A percentile compares a stretch with the other conserved stretches of the same genome.
phyloP scores from a whole-genome alignment of 2,329 filamentous ascomycete species.

The Bipolaris victoriae region DNA sequence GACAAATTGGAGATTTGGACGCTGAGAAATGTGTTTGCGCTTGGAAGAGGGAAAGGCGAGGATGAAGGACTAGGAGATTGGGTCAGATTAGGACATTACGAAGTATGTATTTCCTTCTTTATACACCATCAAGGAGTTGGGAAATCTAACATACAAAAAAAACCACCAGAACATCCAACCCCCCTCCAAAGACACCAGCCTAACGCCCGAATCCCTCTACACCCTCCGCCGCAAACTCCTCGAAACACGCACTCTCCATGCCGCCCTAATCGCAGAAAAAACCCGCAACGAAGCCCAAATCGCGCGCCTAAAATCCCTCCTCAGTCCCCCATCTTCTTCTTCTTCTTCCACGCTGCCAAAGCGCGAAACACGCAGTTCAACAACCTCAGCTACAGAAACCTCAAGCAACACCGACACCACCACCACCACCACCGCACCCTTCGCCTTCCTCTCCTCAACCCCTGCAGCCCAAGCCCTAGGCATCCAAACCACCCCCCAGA shows the following conservation, averaged over 20 bases:
- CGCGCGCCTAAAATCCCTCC: slow-evolving; percentile 64
- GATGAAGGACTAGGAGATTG: slow-evolving; percentile 65
- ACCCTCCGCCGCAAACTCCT: slow-evolving; percentile 75
- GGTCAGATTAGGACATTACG: slow-evolving; percentile 85
- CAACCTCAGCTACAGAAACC: slow-evolving; percentile 2
- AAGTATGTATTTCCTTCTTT: slow-evolving; percentile 55
- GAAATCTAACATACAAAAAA: not conserved
- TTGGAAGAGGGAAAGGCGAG: slow-evolving; percentile 64
- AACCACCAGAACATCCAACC: slow-evolving; percentile 32
- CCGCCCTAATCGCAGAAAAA: slow-evolving; percentile 71
- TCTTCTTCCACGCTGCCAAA: slow-evolving; percentile 9
- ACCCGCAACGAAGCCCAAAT: slow-evolving; percentile 75
- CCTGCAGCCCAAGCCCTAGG: slow-evolving; percentile 55
- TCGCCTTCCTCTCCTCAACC: slow-evolving; percentile 64
- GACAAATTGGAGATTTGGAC: slow-evolving; percentile 74
- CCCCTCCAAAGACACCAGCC: slow-evolving; percentile 46
- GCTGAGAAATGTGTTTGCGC: slow-evolving; percentile 71
- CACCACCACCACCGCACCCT: slow-evolving; percentile 30
- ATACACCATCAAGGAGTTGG: no score
- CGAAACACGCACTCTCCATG: slow-evolving; percentile 78
- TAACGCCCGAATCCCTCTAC: slow-evolving; percentile 71
- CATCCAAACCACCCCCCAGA: slow-evolving; percentile 42
- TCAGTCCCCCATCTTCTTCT: slow-evolving; percentile 38
- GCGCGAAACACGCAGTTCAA: slow-evolving; percentile 28
- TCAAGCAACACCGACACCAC: not conserved